Evolutionary conservation across 257 asterid species (phyloP), one percentile per base, ranked within the genome.

Genomic region (Salvia hispanica): DNA sequence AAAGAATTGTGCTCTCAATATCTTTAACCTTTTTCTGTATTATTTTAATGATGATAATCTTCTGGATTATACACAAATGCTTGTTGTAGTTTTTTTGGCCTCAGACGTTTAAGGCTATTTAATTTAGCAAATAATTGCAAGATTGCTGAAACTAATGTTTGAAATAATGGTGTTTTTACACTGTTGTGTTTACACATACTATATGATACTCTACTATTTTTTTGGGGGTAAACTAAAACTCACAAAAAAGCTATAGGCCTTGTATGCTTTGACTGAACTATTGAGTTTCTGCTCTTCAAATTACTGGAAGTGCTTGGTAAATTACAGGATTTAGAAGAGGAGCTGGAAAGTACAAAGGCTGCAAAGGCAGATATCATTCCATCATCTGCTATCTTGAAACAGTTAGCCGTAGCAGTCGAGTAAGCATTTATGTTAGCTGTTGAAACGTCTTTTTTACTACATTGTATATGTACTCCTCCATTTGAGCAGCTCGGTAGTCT

Each of bases 341-440:
- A 60, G 50, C 47, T 34, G 28, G 95, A 85, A 72, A 84, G 80
- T 72, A 81, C 84, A 54, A 83, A 79, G 71, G 63, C 70, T 67
- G 45, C 70, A 47, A 83, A 80, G 48, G 66, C 76, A 60, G 89
- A 85, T 76, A 72, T 85, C 60, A 85, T 91, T 78, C 90, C 97
- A 61, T 74, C 96, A 44, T 72, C 91, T 33, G 79, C 80, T 70
- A 78, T 84, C 69, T 46, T 94, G 79, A 94, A 86, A 73, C 99
- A 91, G 80, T 74, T 94, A 82, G 97, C 96, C 74, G 80, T 88
- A 47, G 96, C 95, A 69, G 21, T 91, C 53, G 97, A 86, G 99
- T 94, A 85, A 84, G 97, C 77, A 48, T 78, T 63, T 61, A 54
- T 11, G 16, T 62, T 58, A 64, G 42, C 43, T 5, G 62, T 42